Base-by-base conservation (phyloP, 768 basidiomycete genomes). In the Stropharia rugosoannulata region DNA sequence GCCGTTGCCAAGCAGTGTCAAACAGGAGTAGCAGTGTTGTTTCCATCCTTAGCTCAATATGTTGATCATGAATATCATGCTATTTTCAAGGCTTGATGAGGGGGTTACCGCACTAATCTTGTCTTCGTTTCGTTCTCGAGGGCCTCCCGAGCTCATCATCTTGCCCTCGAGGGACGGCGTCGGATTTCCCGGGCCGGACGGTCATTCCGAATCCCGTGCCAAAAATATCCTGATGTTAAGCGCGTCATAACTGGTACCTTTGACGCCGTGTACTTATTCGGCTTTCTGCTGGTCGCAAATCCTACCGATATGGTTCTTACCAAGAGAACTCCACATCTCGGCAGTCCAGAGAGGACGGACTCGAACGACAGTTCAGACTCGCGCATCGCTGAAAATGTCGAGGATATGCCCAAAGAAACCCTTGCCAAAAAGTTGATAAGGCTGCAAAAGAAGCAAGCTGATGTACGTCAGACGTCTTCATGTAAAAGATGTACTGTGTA, bases 1-100 rank as follows among this genome's bases (percentile, higher is more conserved):
- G 56, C 50, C 51, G 56, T 54, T 59, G 60, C 46, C 54, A 54
- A 62, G 55, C 56, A 61, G 44, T 38, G 51, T 45, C 59, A 64
- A 64, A 62, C 44, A 62, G 35, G 27, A 18, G 29, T 36, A 15
- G 39, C 42, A 22, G 36, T 38, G 49, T 25, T 51, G 13, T 37
- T 18, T 39, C 48, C 5, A 13, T 37, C 38, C 36, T 35, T 15
- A 49, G 29, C 25, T 8, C 37, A 19, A 35, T 22, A 49, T 0
- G 3, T 15, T n/a, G 7, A 35, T 29, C 27, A n/a, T 29, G 12
- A 11, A 29, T 16, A 47, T 7, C 16, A 32, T 6, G 29, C 29
- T 32, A 3, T 32, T 32, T 32, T 32, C 29, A 32, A 32, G 29
- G 7, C 9, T 10, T 32, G 29, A 32, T 32, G 29, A 32, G 29